A percentile compares a stretch with the other conserved stretches of the same genome.
These are phyloP conservation scores for Clarireedia monteithiana DNA, from an alignment of 2,329 filamentous ascomycete genomes.

Conservation along the genomic window DNA sequence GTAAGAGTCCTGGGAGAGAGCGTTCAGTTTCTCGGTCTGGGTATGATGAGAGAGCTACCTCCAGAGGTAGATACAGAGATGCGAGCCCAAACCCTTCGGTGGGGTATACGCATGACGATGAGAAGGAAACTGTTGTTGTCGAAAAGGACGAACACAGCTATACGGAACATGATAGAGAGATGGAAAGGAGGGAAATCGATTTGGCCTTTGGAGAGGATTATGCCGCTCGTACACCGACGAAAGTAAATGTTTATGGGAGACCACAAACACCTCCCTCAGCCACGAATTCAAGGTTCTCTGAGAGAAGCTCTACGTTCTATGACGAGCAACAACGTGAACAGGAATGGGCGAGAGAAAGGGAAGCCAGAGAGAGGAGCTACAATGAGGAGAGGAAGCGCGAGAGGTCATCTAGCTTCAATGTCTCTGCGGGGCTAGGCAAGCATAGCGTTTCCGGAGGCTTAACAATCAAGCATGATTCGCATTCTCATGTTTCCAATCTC, in stretches of 20 bases:
- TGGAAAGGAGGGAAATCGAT: neutral
- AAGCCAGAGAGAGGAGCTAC: constrained; percentile 15
- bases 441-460: constrained; percentile 20
- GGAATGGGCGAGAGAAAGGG: constrained; percentile 5
- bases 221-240: neutral
- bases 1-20: constrained; percentile 25
- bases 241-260: constrained; percentile 6
- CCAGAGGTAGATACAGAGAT: constrained; percentile 9
- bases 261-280: neutral
- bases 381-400: constrained; percentile 16
- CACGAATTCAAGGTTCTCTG: neutral
- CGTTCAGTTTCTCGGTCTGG: constrained; percentile 18
- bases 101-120: neutral
- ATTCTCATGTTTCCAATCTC: neutral
- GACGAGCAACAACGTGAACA: neutral
- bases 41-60: constrained; percentile 8
- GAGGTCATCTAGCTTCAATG: constrained; percentile 23
- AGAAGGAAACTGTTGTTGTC: neutral
- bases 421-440: constrained; percentile 12
- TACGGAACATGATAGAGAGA: neutral
- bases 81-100: neutral
- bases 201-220: constrained; percentile 7
- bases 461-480: constrained; percentile 17
- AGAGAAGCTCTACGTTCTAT: too few species aligned
- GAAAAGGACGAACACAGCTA: neutral